Evolutionary conservation across 2,329 filamentous ascomycete genomes (phyloP).

Genomic region (Claviceps pusilla): DNA sequence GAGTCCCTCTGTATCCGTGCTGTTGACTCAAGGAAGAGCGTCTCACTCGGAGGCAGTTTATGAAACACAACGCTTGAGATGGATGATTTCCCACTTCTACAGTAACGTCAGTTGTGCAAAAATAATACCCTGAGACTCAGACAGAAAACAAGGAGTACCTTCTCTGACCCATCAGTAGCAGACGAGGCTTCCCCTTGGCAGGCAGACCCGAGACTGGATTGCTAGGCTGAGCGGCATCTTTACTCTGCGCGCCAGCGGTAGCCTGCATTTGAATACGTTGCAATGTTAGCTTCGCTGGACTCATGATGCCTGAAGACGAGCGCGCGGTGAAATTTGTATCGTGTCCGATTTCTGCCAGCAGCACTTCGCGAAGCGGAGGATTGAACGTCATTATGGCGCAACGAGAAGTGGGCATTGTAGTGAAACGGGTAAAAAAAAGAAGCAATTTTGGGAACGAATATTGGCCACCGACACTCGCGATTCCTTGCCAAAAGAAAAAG

Average conservation of each 20-base stretch:
- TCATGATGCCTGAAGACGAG: slow-evolving; percentile 23
- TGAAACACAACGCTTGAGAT: slow-evolving; percentile 99
- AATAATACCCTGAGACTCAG: not conserved
- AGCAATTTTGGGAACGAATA: too few relatives aligned
- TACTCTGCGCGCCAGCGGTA: slow-evolving; percentile 33
- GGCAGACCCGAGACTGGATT: slow-evolving; percentile 31
- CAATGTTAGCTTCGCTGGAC: slow-evolving; percentile 48
- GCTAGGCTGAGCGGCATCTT: slow-evolving; percentile 30
- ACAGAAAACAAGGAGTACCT: slow-evolving; percentile 40
- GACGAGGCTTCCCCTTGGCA: slow-evolving; percentile 58
- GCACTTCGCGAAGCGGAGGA: slow-evolving; percentile 15
- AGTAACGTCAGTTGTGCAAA: not conserved
- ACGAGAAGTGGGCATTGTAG: not conserved
- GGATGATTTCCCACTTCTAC: slow-evolving; percentile 90
- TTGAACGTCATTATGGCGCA: slow-evolving; percentile 18
- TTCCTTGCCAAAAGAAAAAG: not conserved
- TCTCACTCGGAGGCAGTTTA: slow-evolving; percentile 91
- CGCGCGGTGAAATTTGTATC: slow-evolving; percentile 17
- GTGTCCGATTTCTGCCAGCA: slow-evolving; percentile 12
- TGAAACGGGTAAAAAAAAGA: not conserved
- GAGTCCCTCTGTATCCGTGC: slow-evolving; percentile 87
- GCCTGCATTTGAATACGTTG: slow-evolving; percentile 49
- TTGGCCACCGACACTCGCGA: not conserved
- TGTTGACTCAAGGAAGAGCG: slow-evolving; percentile 87
- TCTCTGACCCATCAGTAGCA: slow-evolving; percentile 89